Base-by-base conservation (phyloP, 805 yeast genomes). In the Candida boidinii region DNA sequence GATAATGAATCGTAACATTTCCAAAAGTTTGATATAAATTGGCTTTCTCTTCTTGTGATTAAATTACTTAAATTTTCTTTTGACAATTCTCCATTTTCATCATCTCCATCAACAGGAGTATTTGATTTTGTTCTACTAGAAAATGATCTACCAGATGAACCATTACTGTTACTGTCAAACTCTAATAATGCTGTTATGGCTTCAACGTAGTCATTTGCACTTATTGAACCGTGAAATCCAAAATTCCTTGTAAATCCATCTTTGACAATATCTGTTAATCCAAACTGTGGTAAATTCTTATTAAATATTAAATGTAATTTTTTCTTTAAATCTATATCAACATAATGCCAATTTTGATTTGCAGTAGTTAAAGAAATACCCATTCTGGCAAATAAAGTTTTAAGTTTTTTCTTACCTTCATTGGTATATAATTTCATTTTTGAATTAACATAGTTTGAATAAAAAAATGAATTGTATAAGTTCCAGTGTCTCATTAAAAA, bases 161-260 rank as follows among this genome's bases (percentile, higher is more conserved):
- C n/a, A 7, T 35, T 36, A 8, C 48, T 39, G 15, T 46, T 54
- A n/a, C 58, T 68, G 37, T 79, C 83, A 34, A 67, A 71, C 49
- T 92, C 96, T 17, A 92, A 59, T 33, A 90, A 54, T 2, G 97
- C 96, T 4, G 87, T 73, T 7, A 92, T 60, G 0, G 95, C 73
- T 49, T 92, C 96, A 4, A 84, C 95, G 49, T 81, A 86, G 53
- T 92, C 99, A 56, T 86, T 83, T 0, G 97, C 97, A 24, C 94
- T 76, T 12, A 90, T 64, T 11, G 82, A 74, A 2, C 96, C 96
- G 39, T 82, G 76, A 49, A 71, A 90, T 0, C 98, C 99, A 57
- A 73, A 87, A 5, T 83, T 76, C 38, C 95, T 68, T 7, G 86
- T 68, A 38, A 92, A 87, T 0, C 98, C 97, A 27, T 83, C 88